Conservation (phyloP, 2,329 filamentous ascomycete species). For the Sporothrix mexicana region DNA sequence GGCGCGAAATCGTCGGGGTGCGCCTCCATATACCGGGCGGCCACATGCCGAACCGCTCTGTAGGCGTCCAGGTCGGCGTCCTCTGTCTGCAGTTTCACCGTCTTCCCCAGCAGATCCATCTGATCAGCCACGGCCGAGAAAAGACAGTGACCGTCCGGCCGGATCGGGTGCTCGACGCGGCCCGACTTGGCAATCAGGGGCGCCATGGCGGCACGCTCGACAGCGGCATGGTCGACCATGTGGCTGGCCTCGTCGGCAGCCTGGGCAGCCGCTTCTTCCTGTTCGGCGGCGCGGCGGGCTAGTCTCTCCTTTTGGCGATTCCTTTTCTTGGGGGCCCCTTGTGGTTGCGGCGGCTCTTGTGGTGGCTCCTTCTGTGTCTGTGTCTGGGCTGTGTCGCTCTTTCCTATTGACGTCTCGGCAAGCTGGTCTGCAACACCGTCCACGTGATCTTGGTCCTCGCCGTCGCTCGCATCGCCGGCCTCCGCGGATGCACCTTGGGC, state of each 20-base stretch:
- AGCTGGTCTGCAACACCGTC: conserved; percentile 30
- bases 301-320: conserved; percentile 92
- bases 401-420: conserved; percentile 36
- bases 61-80: conserved; percentile 56
- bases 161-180: conserved; percentile 78
- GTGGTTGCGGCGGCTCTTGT: conserved; percentile 26
- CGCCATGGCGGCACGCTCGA: conserved; percentile 74
- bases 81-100: conserved; percentile 38
- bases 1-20: conserved; percentile 82
- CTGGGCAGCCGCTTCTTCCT: conserved; percentile 68
- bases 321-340: conserved; percentile 66
- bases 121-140: conserved; percentile 93
- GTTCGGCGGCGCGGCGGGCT: conserved; percentile 85
- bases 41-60: conserved; percentile 69
- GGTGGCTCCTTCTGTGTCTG: not conserved
- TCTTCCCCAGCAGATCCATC: conserved; percentile 60
- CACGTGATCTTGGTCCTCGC: conserved; percentile 33
- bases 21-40: conserved; percentile 76
- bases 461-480: conserved; percentile 31
- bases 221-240: conserved; percentile 73
- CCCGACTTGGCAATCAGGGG: conserved; percentile 66
- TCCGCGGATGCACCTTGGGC: too few relatives aligned
- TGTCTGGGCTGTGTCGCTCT: conserved; percentile 35
- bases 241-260: conserved; percentile 76
- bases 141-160: conserved; percentile 91